Percentiles rank a stretch among this genome's conserved stretches.
Conservation (phyloP, 2,329 filamentous ascomycete species). For the Bipolaris cookei region DNA sequence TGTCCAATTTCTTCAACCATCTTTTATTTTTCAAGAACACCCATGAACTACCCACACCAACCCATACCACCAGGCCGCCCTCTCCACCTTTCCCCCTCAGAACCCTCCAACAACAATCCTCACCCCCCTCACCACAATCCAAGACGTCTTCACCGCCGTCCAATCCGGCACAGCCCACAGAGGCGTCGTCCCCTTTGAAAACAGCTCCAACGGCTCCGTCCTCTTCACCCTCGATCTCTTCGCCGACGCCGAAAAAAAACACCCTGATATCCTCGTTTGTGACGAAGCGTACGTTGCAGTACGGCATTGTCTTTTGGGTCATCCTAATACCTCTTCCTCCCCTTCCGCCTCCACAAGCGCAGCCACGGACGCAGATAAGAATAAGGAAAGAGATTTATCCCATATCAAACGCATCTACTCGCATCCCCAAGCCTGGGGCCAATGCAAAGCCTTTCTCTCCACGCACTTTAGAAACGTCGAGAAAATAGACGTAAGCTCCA, state of each 20-base stretch:
- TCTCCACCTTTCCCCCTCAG: conserved; percentile 55
- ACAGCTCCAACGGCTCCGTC: conserved; percentile 92
- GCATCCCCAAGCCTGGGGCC: conserved; percentile 94
- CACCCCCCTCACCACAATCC: conserved; percentile 55
- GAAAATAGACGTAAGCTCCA: conserved; percentile 82
- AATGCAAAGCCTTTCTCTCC: conserved; percentile 79
- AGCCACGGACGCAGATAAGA: too few relatives aligned
- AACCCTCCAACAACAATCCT: conserved; percentile 41
- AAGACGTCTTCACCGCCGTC: conserved; percentile 79
- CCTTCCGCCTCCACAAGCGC: too few relatives aligned
- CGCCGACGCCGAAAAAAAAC: conserved; percentile 71
- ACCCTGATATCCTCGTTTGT: conserved; percentile 74
- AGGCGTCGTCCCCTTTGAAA: conserved; percentile 93
- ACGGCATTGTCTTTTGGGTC: conserved; percentile 82
- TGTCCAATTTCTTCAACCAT: too few relatives aligned
- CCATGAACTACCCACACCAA: background rate
- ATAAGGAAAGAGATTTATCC: conserved; percentile 60
- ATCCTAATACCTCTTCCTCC: conserved; percentile 1
- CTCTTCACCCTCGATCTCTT: conserved; percentile 89
- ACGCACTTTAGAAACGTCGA: conserved; percentile 75
- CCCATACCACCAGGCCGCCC: conserved; percentile 57
- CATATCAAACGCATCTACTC: conserved; percentile 82
- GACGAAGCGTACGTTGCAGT: conserved; percentile 87
- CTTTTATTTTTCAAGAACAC: too few relatives aligned
- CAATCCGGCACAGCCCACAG: conserved; percentile 68